These are phyloP conservation scores for Chlamydomonas urium DNA, from an alignment of 139 green algal genomes.

Conservation along the genomic window DNA sequence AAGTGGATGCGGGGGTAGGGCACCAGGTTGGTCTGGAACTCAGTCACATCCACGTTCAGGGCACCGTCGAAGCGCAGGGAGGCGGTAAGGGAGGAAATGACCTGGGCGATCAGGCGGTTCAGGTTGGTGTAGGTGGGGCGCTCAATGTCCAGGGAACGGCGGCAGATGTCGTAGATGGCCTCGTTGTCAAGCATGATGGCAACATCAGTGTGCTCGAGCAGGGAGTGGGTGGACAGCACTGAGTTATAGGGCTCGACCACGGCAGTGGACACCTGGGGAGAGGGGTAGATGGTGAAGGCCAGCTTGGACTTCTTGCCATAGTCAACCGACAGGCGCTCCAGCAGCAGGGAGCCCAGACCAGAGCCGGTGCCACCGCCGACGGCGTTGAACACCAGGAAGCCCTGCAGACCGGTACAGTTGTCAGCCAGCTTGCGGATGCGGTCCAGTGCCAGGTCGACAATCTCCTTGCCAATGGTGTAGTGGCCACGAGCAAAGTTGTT, in stretches of 20 bases:
- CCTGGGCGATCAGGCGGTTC: conserved; percentile 32
- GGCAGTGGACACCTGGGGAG: conserved; percentile 88
- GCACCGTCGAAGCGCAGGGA: conserved; percentile 94
- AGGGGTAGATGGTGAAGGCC: conserved; percentile 95
- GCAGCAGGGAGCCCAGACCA: conserved; percentile 91
- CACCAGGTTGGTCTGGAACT: conserved; percentile 99
- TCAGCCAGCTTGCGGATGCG: conserved; percentile 80
- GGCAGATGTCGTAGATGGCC: conserved; percentile 97
- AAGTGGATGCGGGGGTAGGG: conserved; percentile 99
- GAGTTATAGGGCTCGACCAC: conserved; percentile 97
- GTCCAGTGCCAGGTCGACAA: conserved; percentile 92
- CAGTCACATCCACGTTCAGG: conserved; percentile 95
- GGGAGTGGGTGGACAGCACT: conserved; percentile 93
- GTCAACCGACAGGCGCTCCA: conserved; percentile 96
- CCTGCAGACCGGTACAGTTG: conserved; percentile 96
- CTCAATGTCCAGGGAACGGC: conserved; percentile 93
- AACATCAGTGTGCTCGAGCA: conserved; percentile 97
- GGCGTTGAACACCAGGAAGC: conserved; percentile 96
- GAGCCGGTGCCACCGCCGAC: conserved; percentile 93
- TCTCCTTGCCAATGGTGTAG: conserved; percentile 96
- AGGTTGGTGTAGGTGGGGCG: conserved; percentile 70
- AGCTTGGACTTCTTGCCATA: conserved; percentile 99
- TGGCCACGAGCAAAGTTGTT: conserved; percentile 82
- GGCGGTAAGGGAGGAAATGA: conserved; percentile 94
- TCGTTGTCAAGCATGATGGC: conserved; percentile 97